phyloP scores from a whole-genome alignment of 495 filamentous ascomycete species.

The Tuber borchii region DNA sequence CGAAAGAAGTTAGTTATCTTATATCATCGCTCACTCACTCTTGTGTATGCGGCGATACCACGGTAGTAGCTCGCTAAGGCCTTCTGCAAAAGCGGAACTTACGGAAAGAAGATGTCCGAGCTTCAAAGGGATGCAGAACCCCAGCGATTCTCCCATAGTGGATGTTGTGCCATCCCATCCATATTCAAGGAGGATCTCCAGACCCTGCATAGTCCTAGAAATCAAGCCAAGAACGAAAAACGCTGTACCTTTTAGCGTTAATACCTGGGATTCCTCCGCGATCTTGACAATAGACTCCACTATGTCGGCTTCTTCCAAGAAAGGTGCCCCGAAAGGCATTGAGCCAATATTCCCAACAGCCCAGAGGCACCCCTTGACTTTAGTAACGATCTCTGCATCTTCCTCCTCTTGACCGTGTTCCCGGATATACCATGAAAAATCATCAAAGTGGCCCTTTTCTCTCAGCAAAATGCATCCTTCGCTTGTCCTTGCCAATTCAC shows the following conservation, averaged over 20 bases:
- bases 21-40: background rate
- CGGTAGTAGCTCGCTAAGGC: background rate
- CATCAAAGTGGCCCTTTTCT: slow-evolving; percentile 90
- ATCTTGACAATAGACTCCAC: slow-evolving; percentile 78
- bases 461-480: slow-evolving; percentile 85
- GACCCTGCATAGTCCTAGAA: slow-evolving; percentile 82
- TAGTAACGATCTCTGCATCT: slow-evolving; percentile 79
- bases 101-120: slow-evolving; percentile 66
- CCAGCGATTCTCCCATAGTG: slow-evolving; percentile 70
- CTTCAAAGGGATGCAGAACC: slow-evolving; percentile 75
- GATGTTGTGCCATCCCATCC: slow-evolving; percentile 92
- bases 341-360: slow-evolving; percentile 96
- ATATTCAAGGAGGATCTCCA: slow-evolving; percentile 75
- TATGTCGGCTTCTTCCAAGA: slow-evolving; percentile 79
- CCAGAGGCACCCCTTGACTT: slow-evolving; percentile 96
- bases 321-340: slow-evolving; percentile 93
- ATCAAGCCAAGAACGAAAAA: slow-evolving; percentile 93
- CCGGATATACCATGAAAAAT: slow-evolving; percentile 80
- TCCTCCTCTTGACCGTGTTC: slow-evolving; percentile 76
- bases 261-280: slow-evolving; percentile 75
- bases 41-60: background rate
- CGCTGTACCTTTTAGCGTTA: slow-evolving; percentile 88
- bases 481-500: slow-evolving; percentile 82
- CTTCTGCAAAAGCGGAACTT: slow-evolving; percentile 21
- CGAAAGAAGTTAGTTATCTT: slow-evolving; percentile 4